Evolutionary conservation across 1,284 basidiomycete species (phyloP), one percentile per base, ranked within the genome.

Genomic region (Ganoderma lingzhi): DNA sequence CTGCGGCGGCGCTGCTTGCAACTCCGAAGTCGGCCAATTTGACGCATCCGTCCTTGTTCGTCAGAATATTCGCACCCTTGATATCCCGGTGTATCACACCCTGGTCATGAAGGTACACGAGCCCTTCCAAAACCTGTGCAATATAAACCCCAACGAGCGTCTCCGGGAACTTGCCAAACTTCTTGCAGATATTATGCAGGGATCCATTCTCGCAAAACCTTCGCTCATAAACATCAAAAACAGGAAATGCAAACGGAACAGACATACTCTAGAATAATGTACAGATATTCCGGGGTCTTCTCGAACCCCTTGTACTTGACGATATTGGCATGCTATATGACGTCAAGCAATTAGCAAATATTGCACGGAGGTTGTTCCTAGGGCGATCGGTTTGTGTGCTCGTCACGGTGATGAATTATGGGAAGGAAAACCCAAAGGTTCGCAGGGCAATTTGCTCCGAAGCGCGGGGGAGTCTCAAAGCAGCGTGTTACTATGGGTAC

Each of bases 251-350:
- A 32, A 17, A 10, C 2, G 35, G 19, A 37, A 17, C 17, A 14
- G 30, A 76, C 77, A 53, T 62, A 96, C 91, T 98, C 97, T 67
- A 99, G 88, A 74, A 99, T 96, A 82, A 99, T 99, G 82, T 97
- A 98, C 71, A 99, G 86, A 79, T 91, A 96, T 78, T 98, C 95
- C 68, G 91, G 90, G 65, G 96, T 97, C 84, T 97, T 97, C 79
- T 96, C 95, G 76, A 97, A 99, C 23, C 97, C 96, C 78, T 98
- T 97, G 85, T 99, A 99, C 82, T 99, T 98, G 79, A 99, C 97
- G 78, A 99, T 99, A 80, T 99, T 99, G 51, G 93, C 88, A 78
- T 94, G 93, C 92, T 93, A 76, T 51, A 65, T 65, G 62, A 68
- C 19, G 61, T 39, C 30, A 61, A 53, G 32, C 17, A 56, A 35